These are phyloP conservation scores for Luffa acutangula DNA, from an alignment of 306 rosid species.

Conservation along the genomic window DNA sequence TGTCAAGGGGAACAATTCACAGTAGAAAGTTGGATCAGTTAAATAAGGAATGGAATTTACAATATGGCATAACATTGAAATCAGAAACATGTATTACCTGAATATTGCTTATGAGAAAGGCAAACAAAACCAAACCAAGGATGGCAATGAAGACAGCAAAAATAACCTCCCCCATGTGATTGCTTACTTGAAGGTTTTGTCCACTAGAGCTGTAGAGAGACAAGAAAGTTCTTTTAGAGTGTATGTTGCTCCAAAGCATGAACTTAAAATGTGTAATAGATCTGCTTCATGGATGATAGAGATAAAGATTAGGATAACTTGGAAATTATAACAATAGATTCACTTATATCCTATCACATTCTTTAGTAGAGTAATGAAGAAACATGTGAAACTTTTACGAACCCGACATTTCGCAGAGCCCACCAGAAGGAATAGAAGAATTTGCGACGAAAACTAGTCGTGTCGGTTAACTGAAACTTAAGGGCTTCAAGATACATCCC, in stretches of 20 bases:
- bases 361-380: not conserved
- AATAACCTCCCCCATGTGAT: constrained; percentile 38
- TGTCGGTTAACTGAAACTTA: constrained; percentile 24
- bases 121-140: constrained; percentile 63
- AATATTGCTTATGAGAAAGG: constrained; percentile 80
- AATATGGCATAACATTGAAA: not conserved
- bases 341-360: not conserved
- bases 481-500: constrained; percentile 68
- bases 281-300: not conserved
- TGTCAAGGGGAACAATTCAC: constrained; percentile 13
- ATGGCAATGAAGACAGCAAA: constrained; percentile 58
- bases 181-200: constrained; percentile 66
- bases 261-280: not conserved
- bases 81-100: constrained; percentile 38
- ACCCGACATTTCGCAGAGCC: constrained; percentile 85
- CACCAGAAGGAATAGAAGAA: constrained; percentile 87
- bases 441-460: constrained; percentile 30
- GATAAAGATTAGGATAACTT: not conserved
- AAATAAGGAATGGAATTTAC: not conserved
- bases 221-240: not conserved
- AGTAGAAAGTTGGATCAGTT: not conserved
- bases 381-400: constrained; percentile 1
- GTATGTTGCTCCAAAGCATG: not conserved
- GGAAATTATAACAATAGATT: not conserved
- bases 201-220: constrained; percentile 61